These are phyloP conservation scores for Xylaria grammica DNA, from an alignment of 495 filamentous ascomycete genomes.

Conservation along the genomic window DNA sequence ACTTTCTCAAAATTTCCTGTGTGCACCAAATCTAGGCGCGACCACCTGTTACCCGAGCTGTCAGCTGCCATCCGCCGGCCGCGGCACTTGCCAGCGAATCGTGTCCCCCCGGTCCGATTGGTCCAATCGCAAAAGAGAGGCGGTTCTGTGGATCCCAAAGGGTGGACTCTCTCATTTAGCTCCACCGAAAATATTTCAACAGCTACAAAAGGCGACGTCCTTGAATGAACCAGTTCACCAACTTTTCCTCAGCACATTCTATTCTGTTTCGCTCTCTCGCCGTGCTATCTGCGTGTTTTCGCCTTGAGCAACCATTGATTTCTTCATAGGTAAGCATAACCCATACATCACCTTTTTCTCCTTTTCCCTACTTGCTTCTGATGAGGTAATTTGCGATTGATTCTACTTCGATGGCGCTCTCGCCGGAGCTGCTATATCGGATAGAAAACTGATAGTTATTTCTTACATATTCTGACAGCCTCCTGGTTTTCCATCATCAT, in stretches of 20 bases:
- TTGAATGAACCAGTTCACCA: neutral
- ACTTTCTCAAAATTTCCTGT: conserved; percentile 29
- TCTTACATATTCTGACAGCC: conserved; percentile 95
- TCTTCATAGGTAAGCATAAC: conserved; percentile 9
- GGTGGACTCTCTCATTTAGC: conserved; percentile 1
- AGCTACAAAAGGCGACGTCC: conserved; percentile 2
- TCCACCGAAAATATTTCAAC: conserved; percentile 3
- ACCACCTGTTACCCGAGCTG: conserved; percentile 22
- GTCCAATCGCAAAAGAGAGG: too few relatives aligned
- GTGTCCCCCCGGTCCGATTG: too few relatives aligned
- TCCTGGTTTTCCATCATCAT: neutral
- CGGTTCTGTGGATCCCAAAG: neutral
- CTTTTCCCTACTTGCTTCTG: conserved; percentile 44
- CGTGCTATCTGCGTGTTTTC: too few relatives aligned
- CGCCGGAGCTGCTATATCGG: conserved; percentile 84
- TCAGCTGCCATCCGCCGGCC: conserved; percentile 8
- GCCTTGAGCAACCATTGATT: too few relatives aligned
- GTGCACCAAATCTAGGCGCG: conserved; percentile 19
- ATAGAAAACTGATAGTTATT: conserved; percentile 79
- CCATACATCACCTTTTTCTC: neutral
- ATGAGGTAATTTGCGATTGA: conserved; percentile 99
- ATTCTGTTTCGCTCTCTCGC: neutral
- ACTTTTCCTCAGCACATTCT: neutral
- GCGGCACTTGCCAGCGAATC: neutral
- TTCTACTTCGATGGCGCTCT: conserved; percentile 75